Evolutionary conservation across 129 eudicot species (phyloP).

Genomic region (Glebionis coronaria): DNA sequence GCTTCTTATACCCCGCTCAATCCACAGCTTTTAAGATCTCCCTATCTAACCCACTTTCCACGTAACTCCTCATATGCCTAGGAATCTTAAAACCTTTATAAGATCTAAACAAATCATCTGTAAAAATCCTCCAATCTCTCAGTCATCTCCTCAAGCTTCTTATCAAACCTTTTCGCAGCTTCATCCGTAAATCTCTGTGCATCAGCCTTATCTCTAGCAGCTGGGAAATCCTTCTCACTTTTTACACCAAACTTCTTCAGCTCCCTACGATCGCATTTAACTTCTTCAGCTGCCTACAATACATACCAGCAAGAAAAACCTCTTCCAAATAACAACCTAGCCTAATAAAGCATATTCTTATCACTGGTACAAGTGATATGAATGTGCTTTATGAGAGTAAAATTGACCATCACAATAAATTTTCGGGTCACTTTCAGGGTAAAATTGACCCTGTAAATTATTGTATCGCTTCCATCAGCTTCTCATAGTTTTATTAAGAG

Average conservation of each 20-base stretch:
- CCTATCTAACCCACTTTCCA: slow-evolving; percentile 36
- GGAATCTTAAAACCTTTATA: slow-evolving; percentile 57
- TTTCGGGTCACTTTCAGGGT: no score
- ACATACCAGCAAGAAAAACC: no score
- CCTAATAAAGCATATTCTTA: no score
- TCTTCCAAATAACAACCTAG: no score
- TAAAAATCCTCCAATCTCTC: slow-evolving; percentile 60
- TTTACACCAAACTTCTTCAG: slow-evolving; percentile 57
- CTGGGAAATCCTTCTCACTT: slow-evolving; percentile 47
- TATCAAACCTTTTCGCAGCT: slow-evolving; percentile 57
- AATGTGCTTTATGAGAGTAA: no score
- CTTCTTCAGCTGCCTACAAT: no score
- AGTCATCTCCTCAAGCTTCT: slow-evolving; percentile 60
- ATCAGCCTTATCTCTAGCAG: no score
- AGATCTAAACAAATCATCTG: slow-evolving; percentile 51
- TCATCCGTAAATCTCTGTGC: slow-evolving; percentile 48
- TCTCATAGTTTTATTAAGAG: no score
- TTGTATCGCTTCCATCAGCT: no score
- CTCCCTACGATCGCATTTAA: slow-evolving; percentile 60
- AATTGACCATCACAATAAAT: no score
- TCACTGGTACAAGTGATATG: no score
- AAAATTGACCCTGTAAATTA: no score
- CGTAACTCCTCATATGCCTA: slow-evolving; percentile 55
- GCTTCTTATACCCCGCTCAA: slow-evolving; percentile 48
- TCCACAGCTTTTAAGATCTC: slow-evolving; percentile 59